phyloP scores from a whole-genome alignment of 2,329 filamentous ascomycete species.

The Penicillium italicum region DNA sequence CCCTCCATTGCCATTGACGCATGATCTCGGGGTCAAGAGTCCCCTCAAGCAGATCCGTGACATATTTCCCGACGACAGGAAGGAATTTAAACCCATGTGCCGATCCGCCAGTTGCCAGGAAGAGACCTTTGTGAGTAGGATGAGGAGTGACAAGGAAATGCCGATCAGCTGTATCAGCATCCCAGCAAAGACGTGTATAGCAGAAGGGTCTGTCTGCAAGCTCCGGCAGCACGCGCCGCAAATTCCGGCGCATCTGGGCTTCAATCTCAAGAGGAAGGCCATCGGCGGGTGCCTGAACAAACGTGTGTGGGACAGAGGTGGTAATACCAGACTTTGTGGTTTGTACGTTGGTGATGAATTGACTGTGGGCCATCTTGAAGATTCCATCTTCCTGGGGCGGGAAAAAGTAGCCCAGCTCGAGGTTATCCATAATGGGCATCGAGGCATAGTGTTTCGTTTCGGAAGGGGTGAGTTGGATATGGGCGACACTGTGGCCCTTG shows the following conservation, averaged over 20 bases:
- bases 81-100: conserved; percentile 16
- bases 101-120: conserved; percentile 5
- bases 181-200: conserved; percentile 15
- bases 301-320: conserved; percentile 9
- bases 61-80: conserved; percentile 10
- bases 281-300: conserved; percentile 6
- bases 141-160: conserved; percentile 12
- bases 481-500: conserved; percentile 15
- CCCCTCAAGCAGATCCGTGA: conserved; percentile 11
- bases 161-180: conserved; percentile 10
- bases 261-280: conserved; percentile 12
- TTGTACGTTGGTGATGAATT: conserved; percentile 12
- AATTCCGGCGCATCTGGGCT: conserved; percentile 7
- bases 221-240: conserved; percentile 8
- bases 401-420: conserved; percentile 16
- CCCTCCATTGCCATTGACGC: conserved; percentile 14
- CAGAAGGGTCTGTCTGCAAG: conserved; percentile 11
- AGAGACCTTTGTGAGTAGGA: conserved; percentile 1
- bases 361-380: conserved; percentile 11
- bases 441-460: conserved; percentile 14
- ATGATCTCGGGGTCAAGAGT: conserved; percentile 7
- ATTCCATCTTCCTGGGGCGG: conserved; percentile 10
- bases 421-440: conserved; percentile 18
- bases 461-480: conserved; percentile 17
- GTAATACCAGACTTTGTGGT: conserved; percentile 3